Percentiles rank a stretch among this genome's conserved stretches.
Evolutionary conservation across 345 rosid genomes (phyloP).

Genomic region (Gynandropsis gynandra): DNA sequence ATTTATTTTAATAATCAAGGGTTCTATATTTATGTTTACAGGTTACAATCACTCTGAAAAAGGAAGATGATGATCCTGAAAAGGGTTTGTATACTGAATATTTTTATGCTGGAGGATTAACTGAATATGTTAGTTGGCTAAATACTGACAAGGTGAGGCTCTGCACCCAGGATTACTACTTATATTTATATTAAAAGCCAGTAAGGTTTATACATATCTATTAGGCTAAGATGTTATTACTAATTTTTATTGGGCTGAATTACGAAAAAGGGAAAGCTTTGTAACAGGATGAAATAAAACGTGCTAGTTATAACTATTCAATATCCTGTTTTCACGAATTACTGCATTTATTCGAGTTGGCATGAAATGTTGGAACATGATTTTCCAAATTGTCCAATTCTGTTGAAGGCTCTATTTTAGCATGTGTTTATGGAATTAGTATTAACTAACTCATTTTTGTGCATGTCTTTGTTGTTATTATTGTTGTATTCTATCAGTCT

Average conservation of each 20-base stretch:
- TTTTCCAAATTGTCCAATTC: not conserved
- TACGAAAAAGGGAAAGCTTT: not conserved
- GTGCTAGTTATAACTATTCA: not conserved
- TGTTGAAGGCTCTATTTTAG: conserved; percentile 7
- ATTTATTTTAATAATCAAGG: not conserved
- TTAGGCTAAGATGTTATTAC: conserved; percentile 7
- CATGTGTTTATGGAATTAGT: not conserved
- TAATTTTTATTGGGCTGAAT: not conserved
- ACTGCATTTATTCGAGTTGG: too few species aligned
- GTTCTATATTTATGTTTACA: conserved; percentile 29
- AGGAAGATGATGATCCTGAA: conserved; percentile 52
- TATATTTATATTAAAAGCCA: conserved; percentile 5
- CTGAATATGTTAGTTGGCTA: conserved; percentile 90
- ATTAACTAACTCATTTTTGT: conserved; percentile 5
- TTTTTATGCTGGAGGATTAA: conserved; percentile 77
- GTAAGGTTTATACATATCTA: not conserved
- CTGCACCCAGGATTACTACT: not conserved
- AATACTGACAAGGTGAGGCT: conserved; percentile 73
- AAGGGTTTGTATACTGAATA: conserved; percentile 58
- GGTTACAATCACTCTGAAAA: conserved; percentile 64
- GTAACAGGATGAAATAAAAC: not conserved
- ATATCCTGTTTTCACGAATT: too few species aligned
- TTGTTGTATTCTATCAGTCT: not conserved
- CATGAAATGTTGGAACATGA: conserved; percentile 12
- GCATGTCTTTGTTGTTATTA: not conserved